Evolutionary conservation across 345 rosid genomes (phyloP).

Genomic region (Mallotus nudiflorus): DNA sequence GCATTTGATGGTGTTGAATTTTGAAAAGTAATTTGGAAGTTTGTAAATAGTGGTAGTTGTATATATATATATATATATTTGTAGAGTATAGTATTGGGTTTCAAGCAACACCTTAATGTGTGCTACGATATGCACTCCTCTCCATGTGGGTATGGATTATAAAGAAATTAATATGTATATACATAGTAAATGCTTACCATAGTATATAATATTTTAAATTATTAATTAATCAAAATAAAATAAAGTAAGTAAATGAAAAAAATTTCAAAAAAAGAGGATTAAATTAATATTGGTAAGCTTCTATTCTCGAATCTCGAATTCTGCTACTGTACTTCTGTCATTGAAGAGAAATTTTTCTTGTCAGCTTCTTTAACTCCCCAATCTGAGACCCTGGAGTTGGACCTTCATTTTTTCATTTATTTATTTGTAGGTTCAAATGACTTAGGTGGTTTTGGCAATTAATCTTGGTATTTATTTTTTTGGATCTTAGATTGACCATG

Average conservation of each 20-base stretch:
- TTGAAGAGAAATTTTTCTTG: constrained; percentile 13
- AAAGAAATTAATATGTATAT: not conserved
- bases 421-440: no score
- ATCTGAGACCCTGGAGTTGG: constrained; percentile 28
- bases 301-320: constrained; percentile 53
- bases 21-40: constrained; percentile 36
- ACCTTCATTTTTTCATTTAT: constrained; percentile 7
- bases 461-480: no score
- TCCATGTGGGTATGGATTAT: constrained; percentile 42
- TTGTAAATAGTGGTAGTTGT: not conserved
- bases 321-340: constrained; percentile 14
- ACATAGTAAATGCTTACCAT: constrained; percentile 12
- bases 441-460: no score
- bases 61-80: constrained; percentile 7
- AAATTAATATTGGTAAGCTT: constrained; percentile 27
- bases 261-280: not conserved
- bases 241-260: constrained; percentile 6
- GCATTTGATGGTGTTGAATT: constrained; percentile 14
- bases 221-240: not conserved
- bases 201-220: no score
- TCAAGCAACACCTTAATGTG: constrained; percentile 41
- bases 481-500: no score
- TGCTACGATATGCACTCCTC: constrained; percentile 43
- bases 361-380: constrained; percentile 26
- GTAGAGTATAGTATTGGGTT: constrained; percentile 34